These are phyloP conservation scores for Ulota crispa DNA, from an alignment of 225 moss, liverwort and hornwort genomes.

Conservation along the genomic window DNA sequence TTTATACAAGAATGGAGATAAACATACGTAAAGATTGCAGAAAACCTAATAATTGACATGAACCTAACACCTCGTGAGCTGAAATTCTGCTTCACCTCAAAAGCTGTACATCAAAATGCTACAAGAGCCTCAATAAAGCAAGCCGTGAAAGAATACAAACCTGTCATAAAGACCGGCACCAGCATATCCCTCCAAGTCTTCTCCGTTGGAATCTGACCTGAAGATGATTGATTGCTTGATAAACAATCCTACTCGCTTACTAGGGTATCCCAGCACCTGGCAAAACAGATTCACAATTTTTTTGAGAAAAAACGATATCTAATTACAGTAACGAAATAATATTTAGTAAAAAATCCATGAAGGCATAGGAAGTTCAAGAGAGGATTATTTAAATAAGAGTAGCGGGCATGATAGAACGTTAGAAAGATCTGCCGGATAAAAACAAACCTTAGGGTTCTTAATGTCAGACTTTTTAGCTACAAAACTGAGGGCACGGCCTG, in stretches of 20 bases:
- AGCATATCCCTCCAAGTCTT: conserved; percentile 96
- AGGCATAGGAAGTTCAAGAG: neutral
- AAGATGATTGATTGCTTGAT: conserved; percentile 92
- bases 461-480: conserved; percentile 76
- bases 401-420: neutral
- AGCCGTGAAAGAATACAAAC: conserved; percentile 27
- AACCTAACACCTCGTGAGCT: neutral
- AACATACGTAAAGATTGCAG: too few relatives aligned
- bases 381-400: neutral
- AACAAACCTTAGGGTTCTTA: conserved; percentile 54
- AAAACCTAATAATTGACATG: neutral
- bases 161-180: conserved; percentile 98
- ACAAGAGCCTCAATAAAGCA: neutral
- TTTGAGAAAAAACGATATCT: neutral
- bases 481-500: conserved; percentile 93
- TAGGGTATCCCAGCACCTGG: conserved; percentile 84
- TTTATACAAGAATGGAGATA: neutral
- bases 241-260: conserved; percentile 84
- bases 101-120: neutral
- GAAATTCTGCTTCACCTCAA: neutral
- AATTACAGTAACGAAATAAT: neutral
- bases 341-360: neutral
- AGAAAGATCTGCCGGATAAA: neutral
- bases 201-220: conserved; percentile 94
- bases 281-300: neutral